Base-by-base conservation (phyloP, 2,329 filamentous ascomycete species). In the Teratosphaeria gauchensis region DNA sequence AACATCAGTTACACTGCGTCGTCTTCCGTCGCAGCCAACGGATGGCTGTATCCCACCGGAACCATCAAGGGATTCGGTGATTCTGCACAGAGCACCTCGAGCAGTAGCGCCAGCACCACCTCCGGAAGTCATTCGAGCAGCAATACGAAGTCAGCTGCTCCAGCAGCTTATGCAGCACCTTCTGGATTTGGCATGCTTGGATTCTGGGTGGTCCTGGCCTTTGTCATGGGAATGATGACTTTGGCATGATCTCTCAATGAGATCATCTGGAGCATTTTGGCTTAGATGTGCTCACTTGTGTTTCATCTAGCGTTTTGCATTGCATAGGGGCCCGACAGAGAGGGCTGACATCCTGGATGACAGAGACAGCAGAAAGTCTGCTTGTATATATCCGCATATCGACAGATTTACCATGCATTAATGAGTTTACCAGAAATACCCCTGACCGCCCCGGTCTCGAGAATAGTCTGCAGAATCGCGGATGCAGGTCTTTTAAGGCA, bases 1-100 rank as follows among this genome's bases (percentile, higher is more conserved):
- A 58, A 38, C n/a, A 60, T 57, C 57, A 53, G 56, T 24, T 65
- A 63, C 54, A 55, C 48, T 8, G 64, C 64, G 16, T 57, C 63
- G 30, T 46, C 53, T 9, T 33, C 53, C 11, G 53, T 56, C 5
- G 16, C 42, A 11, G 19, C 42, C 2, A 48, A 48, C 19, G 42
- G 42, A 16, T 48, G 42, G 42, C n/a, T 48, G 42, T 48, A 48
- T 21, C 42, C 42, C n/a, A 21, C 42, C 42, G 42, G 42, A 2
- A 48, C 42, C 16, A 48, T 48, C 16, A 19, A n/a, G 8, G 42
- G 42, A 16, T 48, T 48, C 16, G 42, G 42, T 8, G 42, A 48
- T 9, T n/a, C 42, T 4, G 16, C 42, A 8, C 5, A 48, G n/a
- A 48, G 42, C 19, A 21, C 16, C 42, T 8, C 16, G 16, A 48